These are phyloP conservation scores for Paramyrothecium roridum DNA, from an alignment of 2,329 filamentous ascomycete species.

Conservation along the genomic window DNA sequence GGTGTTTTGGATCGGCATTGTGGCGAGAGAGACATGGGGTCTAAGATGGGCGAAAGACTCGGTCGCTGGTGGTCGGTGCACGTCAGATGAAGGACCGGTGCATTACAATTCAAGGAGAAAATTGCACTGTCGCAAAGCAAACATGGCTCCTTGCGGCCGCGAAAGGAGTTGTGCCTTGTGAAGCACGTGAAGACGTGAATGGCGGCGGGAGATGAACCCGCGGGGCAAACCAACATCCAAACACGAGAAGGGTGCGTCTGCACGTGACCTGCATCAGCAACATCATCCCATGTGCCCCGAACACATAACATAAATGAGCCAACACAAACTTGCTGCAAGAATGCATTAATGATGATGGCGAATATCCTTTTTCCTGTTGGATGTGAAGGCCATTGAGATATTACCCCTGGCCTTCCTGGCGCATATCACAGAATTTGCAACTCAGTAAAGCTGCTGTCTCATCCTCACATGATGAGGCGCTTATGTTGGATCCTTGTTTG, in stretches of 20 bases:
- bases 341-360: no score
- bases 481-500: no score
- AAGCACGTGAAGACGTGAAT: background rate
- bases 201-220: background rate
- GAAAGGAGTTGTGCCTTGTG: no score
- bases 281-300: no score
- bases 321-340: no score
- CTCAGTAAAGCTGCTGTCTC: no score
- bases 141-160: background rate
- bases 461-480: no score
- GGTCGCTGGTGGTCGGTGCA: background rate
- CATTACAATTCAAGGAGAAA: background rate
- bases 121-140: background rate
- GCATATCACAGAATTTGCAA: no score
- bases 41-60: background rate
- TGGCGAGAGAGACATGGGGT: background rate
- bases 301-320: no score
- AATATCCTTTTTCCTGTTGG: no score
- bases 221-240: background rate
- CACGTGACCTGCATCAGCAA: constrained; percentile 7
- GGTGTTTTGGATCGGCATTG: constrained; percentile 30
- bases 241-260: constrained; percentile 11
- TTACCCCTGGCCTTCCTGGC: no score
- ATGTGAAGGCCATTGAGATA: no score
- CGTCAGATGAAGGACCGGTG: background rate